Evolutionary conservation across 1,284 basidiomycete species (phyloP), one percentile per base, ranked within the genome.

Genomic region (Naganishia albida): DNA sequence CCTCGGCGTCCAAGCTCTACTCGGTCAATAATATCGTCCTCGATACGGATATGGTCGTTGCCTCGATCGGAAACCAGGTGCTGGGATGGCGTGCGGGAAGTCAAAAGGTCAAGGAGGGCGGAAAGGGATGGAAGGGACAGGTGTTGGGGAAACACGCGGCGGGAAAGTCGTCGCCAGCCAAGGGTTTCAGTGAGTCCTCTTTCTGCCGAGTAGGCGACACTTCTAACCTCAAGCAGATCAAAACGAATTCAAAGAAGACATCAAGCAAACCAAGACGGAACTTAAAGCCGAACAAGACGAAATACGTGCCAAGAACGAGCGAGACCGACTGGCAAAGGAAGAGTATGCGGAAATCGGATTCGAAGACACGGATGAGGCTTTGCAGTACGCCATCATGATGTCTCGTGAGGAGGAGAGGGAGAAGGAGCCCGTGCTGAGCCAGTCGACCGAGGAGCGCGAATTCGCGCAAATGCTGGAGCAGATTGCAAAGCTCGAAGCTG

Each of bases 11-110:
- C 4, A 57, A 63, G 49, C 70, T 66, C 39, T 73, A 74, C 63
- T 76, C 72, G 18, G 73, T 76, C 40, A 79, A 79, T 67, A 71
- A 76, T 43, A 70, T 79, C 38, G 70, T 77, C 12, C 67, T 79
- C 23, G 77, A 77, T 54, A 74, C 77, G 53, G 78, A 79, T 63
- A 67, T 78, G 43, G 62, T 78, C 30, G 72, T 77, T 1, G 77
- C 76, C 1, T 68, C 69, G 26, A 72, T 79, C 18, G 78, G 78
- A 6, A 59, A 72, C 16, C 74, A 72, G 26, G 72, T 79, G 3
- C 71, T 77, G 39, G 72, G 72, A 12, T 79, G 78, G 78, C 67
- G 73, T 18, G 76, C 78, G 0, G 76, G 77, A 3, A 72, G 68
- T 2, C 71, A 71, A 6, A 79, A 77, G 67, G 72, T 73, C 8